phyloP scores from a whole-genome alignment of 2,329 filamentous ascomycete species.

The Coniochaeta hoffmannii region DNA sequence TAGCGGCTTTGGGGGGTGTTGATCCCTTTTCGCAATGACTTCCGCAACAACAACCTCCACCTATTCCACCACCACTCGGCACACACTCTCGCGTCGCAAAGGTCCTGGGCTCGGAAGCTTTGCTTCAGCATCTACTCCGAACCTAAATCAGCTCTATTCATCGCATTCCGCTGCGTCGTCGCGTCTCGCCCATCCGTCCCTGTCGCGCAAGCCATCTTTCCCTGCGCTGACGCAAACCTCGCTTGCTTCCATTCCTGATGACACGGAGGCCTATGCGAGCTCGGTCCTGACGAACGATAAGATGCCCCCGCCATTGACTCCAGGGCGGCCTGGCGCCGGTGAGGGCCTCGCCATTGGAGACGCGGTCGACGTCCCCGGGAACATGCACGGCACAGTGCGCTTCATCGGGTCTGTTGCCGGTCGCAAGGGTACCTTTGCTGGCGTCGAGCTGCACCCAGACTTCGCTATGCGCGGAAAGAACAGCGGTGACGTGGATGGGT shows the following conservation, averaged over 20 bases:
- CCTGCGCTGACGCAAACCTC: slow-evolving; percentile 59
- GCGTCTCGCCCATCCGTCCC: slow-evolving; percentile 35
- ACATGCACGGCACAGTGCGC: slow-evolving; percentile 83
- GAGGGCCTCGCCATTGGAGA: slow-evolving; percentile 67
- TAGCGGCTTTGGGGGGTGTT: background rate
- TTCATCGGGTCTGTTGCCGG: slow-evolving; percentile 83
- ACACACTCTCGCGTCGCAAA: slow-evolving; percentile 34
- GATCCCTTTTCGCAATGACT: slow-evolving; percentile 18
- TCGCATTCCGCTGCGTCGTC: slow-evolving; percentile 28
- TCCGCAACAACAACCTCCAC: slow-evolving; percentile 26
- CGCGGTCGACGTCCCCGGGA: slow-evolving; percentile 82
- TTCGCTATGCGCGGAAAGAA: slow-evolving; percentile 87
- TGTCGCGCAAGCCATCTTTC: slow-evolving; percentile 64
- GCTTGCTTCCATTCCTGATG: slow-evolving; percentile 60
- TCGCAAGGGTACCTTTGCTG: slow-evolving; percentile 86
- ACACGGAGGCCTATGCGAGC: slow-evolving; percentile 54
- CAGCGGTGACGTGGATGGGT: slow-evolving; percentile 93
- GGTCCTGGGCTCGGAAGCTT: slow-evolving; percentile 28
- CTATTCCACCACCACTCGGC: slow-evolving; percentile 23
- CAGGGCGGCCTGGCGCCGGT: slow-evolving; percentile 36
- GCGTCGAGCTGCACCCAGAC: slow-evolving; percentile 78
- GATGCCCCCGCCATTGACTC: slow-evolving; percentile 49
- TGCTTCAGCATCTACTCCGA: slow-evolving; percentile 49
- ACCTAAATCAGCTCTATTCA: slow-evolving; percentile 45
- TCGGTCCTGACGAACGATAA: slow-evolving; percentile 37